Base-by-base conservation (phyloP, 805 yeast genomes). In the Saccharomyces mikatae region DNA sequence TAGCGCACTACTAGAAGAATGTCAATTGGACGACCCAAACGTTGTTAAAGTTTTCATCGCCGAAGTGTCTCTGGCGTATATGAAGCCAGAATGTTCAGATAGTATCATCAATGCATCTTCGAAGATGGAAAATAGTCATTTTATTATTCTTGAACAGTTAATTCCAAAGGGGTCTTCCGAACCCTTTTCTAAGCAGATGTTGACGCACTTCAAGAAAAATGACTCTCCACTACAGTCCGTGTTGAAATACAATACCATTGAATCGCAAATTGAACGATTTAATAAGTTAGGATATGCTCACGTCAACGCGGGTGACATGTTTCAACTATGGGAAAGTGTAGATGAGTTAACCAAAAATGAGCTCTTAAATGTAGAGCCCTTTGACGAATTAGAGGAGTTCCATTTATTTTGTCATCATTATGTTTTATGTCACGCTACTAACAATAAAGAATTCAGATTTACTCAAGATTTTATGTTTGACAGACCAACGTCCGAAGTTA, bases 321-420 rank as follows among this genome's bases (percentile, higher is more conserved):
- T 77, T 53, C 78, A 78, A 31, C 78, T 80, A 58, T 88, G 95
- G 95, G 63, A 70, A 8, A 66, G 76, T 22, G 70, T 83, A 1
- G 66, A 74, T 4, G 57, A 57, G 2, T 72, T 71, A 0, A 63
- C 71, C 5, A 80, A 78, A 60, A 47, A 53, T 0, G 65, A 68
- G 46, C 76, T 88, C 8, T 74, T 73, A 17, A 49, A 63, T 0
- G 74, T 86, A 22, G 95, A 87, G 64, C 79, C 80, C 2, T 88
- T 87, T 68, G 96, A 88, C 66, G 96, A 88, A 69, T 80, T 87
- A 81, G 96, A 87, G 69, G 96, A 87, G 67, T 87, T 87, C 58
- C 76, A 83, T 29, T 63, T 85, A 13, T 87, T 86, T 62, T 80
- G 88, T 54, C 92, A 86, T 61, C 94, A 87, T 65, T 88, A 87